Percentiles rank a stretch among this genome's conserved stretches.
phyloP scores from a whole-genome alignment of 306 rosid genomes.

The Benincasa hispida region DNA sequence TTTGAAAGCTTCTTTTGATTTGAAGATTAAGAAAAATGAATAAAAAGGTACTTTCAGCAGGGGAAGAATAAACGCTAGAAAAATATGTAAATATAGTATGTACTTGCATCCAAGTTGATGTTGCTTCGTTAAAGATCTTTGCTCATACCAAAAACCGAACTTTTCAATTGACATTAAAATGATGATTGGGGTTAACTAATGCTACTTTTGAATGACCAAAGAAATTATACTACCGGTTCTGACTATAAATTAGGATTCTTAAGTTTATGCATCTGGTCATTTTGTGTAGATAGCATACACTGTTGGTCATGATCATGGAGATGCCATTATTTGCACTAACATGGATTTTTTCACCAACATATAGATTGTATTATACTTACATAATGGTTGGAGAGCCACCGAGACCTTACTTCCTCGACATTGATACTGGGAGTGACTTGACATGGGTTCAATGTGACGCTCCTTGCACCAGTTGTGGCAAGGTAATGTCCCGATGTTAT shows the following conservation, averaged over 20 bases:
- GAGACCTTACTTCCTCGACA: conserved; percentile 56
- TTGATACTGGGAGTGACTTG: conserved; percentile 84
- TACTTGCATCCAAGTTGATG: not conserved
- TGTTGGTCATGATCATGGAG: not conserved
- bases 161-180: not conserved
- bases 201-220: not conserved
- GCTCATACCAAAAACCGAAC: not conserved
- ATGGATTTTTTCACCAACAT: conserved; percentile 1
- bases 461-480: conserved; percentile 70
- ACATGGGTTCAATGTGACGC: conserved; percentile 89
- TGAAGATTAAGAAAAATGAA: not conserved
- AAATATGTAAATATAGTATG: not conserved
- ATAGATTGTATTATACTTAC: conserved; percentile 59
- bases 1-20: not conserved
- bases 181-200: not conserved
- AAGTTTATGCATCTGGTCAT: not conserved
- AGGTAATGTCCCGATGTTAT: conserved; percentile 30
- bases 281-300: not conserved
- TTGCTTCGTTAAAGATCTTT: not conserved
- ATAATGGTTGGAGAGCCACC: conserved; percentile 63
- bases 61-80: not conserved
- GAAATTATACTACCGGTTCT: not conserved
- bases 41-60: not conserved
- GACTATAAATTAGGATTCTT: not conserved
- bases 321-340: not conserved